phyloP scores from a whole-genome alignment of 2,329 filamentous ascomycete genomes.

The Elsinoe australis region DNA sequence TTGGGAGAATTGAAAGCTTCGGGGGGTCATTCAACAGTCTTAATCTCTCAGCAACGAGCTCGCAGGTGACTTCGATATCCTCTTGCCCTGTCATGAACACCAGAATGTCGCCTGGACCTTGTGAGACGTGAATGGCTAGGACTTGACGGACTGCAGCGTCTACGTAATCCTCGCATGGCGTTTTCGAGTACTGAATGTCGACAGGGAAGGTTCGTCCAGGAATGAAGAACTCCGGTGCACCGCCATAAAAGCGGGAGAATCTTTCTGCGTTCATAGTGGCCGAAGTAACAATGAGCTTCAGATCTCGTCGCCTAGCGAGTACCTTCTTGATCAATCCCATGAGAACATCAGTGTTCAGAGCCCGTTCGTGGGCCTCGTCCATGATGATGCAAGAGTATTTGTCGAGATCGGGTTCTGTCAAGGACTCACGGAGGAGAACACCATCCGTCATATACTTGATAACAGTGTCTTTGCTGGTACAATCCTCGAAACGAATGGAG shows the following conservation, averaged over 20 bases:
- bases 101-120: slow-evolving; percentile 84
- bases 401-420: slow-evolving; percentile 87
- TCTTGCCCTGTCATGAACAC: slow-evolving; percentile 99
- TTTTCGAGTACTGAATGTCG: slow-evolving; percentile 89
- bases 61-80: slow-evolving; percentile 95
- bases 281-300: slow-evolving; percentile 95
- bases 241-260: slow-evolving; percentile 92
- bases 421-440: slow-evolving; percentile 82
- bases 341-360: slow-evolving; percentile 90
- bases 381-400: slow-evolving; percentile 98
- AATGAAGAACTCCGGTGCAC: slow-evolving; percentile 92
- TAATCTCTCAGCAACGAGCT: slow-evolving; percentile 79
- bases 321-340: slow-evolving; percentile 99
- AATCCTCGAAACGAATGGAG: slow-evolving; percentile 96
- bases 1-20: slow-evolving; percentile 87
- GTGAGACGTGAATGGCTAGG: slow-evolving; percentile 89
- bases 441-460: slow-evolving; percentile 99
- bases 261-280: slow-evolving; percentile 97
- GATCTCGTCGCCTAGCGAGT: slow-evolving; percentile 73
- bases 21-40: slow-evolving; percentile 88
- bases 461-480: slow-evolving; percentile 85
- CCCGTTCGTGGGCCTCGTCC: slow-evolving; percentile 97
- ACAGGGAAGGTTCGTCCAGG: slow-evolving; percentile 95
- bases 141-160: slow-evolving; percentile 95
- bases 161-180: slow-evolving; percentile 94